A percentile compares a stretch with the other conserved stretches of the same genome.
phyloP scores from a whole-genome alignment of 805 yeast species.

The Ascoidea rubescens region DNA sequence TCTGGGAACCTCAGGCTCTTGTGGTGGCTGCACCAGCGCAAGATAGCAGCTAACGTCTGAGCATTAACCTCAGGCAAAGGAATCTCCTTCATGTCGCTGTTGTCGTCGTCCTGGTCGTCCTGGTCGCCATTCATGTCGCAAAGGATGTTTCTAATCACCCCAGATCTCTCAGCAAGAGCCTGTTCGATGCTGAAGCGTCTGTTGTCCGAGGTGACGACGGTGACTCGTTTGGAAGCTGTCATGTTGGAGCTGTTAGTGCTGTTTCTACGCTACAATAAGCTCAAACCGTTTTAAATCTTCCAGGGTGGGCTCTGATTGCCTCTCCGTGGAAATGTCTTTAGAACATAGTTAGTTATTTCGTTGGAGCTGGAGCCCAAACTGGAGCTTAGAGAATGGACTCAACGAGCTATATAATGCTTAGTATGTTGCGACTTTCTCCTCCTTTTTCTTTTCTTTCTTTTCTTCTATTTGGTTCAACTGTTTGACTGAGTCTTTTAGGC shows the following conservation, averaged over 20 bases:
- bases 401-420: too few species aligned
- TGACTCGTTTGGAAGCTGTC: conserved; percentile 17
- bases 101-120: conserved; percentile 31
- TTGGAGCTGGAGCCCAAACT: too few species aligned
- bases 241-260: not conserved
- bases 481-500: too few species aligned
- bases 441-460: too few species aligned
- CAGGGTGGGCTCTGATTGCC: too few species aligned
- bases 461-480: too few species aligned
- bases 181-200: conserved; percentile 66
- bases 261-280: too few species aligned
- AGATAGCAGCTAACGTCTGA: conserved; percentile 74
- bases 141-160: conserved; percentile 75
- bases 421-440: too few species aligned
- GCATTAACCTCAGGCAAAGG: conserved; percentile 88
- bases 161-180: conserved; percentile 76
- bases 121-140: conserved; percentile 33
- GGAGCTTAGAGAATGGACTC: too few species aligned
- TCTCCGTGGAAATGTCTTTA: too few species aligned
- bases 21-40: conserved; percentile 95
- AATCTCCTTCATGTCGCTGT: conserved; percentile 60
- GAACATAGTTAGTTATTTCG: too few species aligned
- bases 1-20: conserved; percentile 65
- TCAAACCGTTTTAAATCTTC: too few species aligned
- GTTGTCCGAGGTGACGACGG: conserved; percentile 66